Evolutionary conservation across 306 rosid genomes (phyloP), one percentile per base, ranked within the genome.

Genomic region (Hippophae gyantsensis): DNA sequence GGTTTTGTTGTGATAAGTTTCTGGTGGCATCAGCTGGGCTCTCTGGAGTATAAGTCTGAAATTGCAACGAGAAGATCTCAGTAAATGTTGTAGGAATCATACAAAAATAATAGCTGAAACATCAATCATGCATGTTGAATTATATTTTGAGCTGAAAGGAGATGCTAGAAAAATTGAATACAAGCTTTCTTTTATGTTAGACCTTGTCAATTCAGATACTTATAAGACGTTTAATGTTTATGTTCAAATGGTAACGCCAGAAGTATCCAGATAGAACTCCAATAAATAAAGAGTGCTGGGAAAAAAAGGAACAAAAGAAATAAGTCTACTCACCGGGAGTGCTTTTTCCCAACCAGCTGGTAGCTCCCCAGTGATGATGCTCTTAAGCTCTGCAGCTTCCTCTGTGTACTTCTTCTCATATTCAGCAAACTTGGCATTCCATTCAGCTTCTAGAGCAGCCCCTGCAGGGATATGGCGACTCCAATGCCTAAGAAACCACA

Each of bases 331-430:
- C 69, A 93, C 99, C 42, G 97, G 97, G 62, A 93, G 95, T 59
- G 99, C 97, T 64, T 82, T 84, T 79, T 93, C 99, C 99, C 99
- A 93, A 53, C 85, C 95, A 61, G 95, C 71, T 42, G 95, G 99
- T 14, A 88, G 79, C 70, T 82, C 86, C 26, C 97, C 94, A 25
- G 0, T 75, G 66, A 77, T 64, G 65, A 93, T 80, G 63, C 88
- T 76, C 69, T 88, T 88, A 74, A 93, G 78, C 63, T 77, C 85
- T 7, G 84, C 75, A 48, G 94, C 97, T 46, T 93, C 99, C 66
- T 88, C 99, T 6, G 63, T 48, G 64, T 88, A 93, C 74, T 93
- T 93, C 86, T 84, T 86, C 80, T 86, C 95, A 50, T 93, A 93
- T 54, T 84, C 89, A 50, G 94, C 82, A 72, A 93, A 88, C 80